Evolutionary conservation across 345 rosid genomes (phyloP).

Genomic region (Kernera saxatilis): DNA sequence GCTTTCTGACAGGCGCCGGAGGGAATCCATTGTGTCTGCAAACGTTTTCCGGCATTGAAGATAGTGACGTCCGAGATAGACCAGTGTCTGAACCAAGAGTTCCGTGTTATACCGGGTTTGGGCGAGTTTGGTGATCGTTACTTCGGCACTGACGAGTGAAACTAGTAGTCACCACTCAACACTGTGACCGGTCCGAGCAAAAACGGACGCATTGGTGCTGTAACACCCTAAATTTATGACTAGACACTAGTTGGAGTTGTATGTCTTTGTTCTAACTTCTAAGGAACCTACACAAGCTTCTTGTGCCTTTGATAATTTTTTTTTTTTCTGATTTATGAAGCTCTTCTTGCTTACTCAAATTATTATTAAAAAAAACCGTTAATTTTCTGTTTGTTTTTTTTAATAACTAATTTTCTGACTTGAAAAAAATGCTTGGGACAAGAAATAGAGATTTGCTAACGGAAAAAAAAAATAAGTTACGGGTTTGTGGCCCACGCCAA

Average conservation of each 20-base stretch:
- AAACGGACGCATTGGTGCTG: not conserved
- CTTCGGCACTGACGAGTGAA: constrained; percentile 89
- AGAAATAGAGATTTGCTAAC: too few relatives aligned
- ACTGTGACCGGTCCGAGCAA: not conserved
- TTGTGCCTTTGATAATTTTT: not conserved
- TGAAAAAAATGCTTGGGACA: too few relatives aligned
- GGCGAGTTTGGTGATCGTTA: constrained; percentile 98
- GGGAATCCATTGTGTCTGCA: constrained; percentile 93
- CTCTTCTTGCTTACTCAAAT: not conserved
- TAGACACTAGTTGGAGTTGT: not conserved
- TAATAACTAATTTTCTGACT: not conserved
- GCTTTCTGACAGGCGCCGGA: constrained; percentile 68
- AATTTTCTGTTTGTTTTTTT: too few relatives aligned
- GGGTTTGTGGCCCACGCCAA: not conserved
- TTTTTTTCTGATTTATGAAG: not conserved
- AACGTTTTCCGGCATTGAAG: constrained; percentile 76
- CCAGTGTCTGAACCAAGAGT: constrained; percentile 72
- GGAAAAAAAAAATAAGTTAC: too few relatives aligned
- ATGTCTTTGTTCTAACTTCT: constrained; percentile 1
- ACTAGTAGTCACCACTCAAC: not conserved
- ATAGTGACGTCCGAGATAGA: constrained; percentile 96
- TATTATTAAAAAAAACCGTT: not conserved
- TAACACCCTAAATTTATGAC: not conserved
- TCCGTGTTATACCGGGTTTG: constrained; percentile 90
- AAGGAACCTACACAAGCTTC: not conserved